Base-by-base conservation (phyloP, 108 stramenopile species). In the Nitzschia inconspicua region DNA sequence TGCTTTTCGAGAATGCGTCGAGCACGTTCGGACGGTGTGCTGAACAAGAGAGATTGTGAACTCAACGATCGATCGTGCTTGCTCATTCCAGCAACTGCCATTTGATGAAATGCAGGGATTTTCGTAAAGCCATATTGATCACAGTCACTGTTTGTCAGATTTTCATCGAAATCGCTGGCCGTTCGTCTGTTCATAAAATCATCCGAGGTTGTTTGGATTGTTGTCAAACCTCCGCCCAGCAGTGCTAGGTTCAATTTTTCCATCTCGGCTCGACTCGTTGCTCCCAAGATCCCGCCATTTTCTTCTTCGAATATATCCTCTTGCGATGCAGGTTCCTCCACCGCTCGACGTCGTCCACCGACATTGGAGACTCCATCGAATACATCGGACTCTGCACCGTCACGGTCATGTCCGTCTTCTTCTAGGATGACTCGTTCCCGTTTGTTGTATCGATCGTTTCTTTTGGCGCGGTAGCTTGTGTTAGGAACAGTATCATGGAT, bases 371-470 rank as follows among this genome's bases (percentile, higher is more conserved):
- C 11, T 18, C 72, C 81, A 64, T 88, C 86, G 69, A 83, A 85
- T 20, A 85, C 75, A 61, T 85, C 87, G 4, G 79, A 80, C 35
- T 61, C 76, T 14, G 63, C 65, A 47, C 79, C 82, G 35, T 60
- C 44, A 37, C 59, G 52, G 14, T 77, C 58, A 49, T 57, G 29
- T 19, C 51, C 10, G 14, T 24, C 26, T 18, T 47, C 47, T 46
- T 63, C 69, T 13, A 55, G 35, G 32, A 72, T 58, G 8, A 55
- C 60, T 16, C 22, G 47, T 10, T 24, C 49, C 16, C n/a, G 27
- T 44, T 10, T 60, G 9, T 49, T 64, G 57, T 39, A 54, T 43
- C 34, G 66, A 35, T 32, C 50, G 9, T 25, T 63, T 58, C 50
- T 59, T 41, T 29, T 34, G 14, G 14, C 35, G 52, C 29, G 27